Conservation (phyloP, 176 grass and related monocot species). For the Hordeum vulgare region DNA sequence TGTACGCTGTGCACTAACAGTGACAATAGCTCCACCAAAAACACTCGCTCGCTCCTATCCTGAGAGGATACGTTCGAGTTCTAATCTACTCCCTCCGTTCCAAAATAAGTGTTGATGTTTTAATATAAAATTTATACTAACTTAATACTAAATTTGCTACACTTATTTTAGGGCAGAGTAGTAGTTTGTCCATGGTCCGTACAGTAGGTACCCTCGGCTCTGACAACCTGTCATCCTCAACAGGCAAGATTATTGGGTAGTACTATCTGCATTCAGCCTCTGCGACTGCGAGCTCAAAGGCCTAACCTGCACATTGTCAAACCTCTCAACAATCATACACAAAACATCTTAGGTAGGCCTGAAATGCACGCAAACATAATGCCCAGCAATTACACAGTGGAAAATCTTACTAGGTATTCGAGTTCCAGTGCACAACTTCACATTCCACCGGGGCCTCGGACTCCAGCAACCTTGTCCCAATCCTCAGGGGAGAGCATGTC, state of each 20-base stretch:
- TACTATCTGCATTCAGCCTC: neutral
- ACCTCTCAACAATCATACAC: neutral
- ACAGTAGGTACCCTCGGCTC: neutral
- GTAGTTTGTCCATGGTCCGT: neutral
- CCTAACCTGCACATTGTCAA: slow-evolving; percentile 30
- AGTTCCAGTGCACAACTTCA: slow-evolving; percentile 32
- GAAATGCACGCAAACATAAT: neutral
- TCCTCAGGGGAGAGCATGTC: slow-evolving; percentile 62
- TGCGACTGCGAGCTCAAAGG: neutral
- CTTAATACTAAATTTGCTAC: no score
- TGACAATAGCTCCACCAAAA: neutral
- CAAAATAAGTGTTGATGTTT: no score
- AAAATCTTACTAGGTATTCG: slow-evolving; percentile 27
- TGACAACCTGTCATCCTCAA: neutral
- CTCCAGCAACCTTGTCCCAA: slow-evolving; percentile 58
- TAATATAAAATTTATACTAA: no score
- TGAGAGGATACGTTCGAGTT: neutral
- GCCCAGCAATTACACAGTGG: neutral
- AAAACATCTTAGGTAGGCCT: neutral
- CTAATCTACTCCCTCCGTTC: no score
- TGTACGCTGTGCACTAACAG: slow-evolving; percentile 13
- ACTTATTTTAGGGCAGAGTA: no score
- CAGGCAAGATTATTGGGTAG: neutral
- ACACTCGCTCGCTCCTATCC: neutral
- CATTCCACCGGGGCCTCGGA: slow-evolving; percentile 34